Percentiles rank a stretch among this genome's conserved stretches.
Conservation (phyloP, 2,329 filamentous ascomycete genomes). For the Aspergillus niger region DNA sequence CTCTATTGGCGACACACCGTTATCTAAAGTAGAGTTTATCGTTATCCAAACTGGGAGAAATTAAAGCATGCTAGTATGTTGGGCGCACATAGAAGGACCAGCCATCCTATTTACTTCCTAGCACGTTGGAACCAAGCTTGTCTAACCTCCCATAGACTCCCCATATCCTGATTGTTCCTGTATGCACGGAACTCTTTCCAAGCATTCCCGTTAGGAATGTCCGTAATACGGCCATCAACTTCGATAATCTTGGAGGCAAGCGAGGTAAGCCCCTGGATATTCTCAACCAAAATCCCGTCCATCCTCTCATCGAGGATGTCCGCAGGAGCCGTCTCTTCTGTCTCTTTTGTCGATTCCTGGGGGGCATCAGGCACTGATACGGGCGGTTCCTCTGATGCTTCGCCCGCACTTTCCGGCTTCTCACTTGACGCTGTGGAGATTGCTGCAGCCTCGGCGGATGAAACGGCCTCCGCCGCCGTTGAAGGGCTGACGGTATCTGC, state of each 20-base stretch:
- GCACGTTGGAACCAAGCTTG: conserved; percentile 41
- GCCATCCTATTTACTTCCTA: conserved; percentile 15
- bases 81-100: background rate
- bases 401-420: conserved; percentile 2
- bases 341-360: background rate
- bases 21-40: background rate
- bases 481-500: conserved; percentile 5
- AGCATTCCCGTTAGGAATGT: conserved; percentile 39
- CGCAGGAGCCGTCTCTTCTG: background rate
- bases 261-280: conserved; percentile 31
- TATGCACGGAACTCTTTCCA: conserved; percentile 49
- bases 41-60: background rate
- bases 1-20: background rate
- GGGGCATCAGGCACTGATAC: background rate
- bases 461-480: background rate
- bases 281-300: conserved; percentile 30
- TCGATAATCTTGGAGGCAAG: conserved; percentile 41
- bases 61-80: background rate
- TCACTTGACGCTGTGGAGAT: background rate
- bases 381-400: background rate
- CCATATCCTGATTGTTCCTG: conserved; percentile 50
- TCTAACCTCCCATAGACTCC: conserved; percentile 47
- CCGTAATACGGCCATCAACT: conserved; percentile 42
- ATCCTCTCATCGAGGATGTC: conserved; percentile 10
- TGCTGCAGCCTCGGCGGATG: background rate